Evolutionary conservation across 768 basidiomycete species (phyloP), one percentile per base, ranked within the genome.

Genomic region (Leccinum pellstonianum): DNA sequence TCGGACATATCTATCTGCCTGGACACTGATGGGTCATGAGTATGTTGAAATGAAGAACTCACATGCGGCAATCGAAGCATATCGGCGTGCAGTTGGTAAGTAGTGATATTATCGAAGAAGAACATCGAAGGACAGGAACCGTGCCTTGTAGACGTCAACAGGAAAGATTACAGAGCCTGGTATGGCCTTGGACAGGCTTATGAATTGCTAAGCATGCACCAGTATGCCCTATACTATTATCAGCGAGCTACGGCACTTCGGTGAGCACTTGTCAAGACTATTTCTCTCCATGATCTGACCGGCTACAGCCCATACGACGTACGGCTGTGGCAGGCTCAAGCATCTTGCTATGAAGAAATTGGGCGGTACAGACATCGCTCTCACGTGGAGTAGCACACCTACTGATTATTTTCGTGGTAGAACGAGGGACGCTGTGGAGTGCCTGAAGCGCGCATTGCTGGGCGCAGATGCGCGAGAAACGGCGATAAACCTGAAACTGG

Each of bases 21-120:
- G 97, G 97, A 98, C 96, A 4, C 77, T 99, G 63, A 95, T 99
- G 93, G 97, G 97, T 1, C 97, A 99, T 69, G 97, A 98, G 75
- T 98, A 91, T 67, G 91, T 99, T 48, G 97, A 99, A 76, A 88
- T 97, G 88, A 98, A 98, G 77, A 98, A 99, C 73, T 94, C 94
- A 5, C 95, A 98, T 79, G 97, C 97, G 2, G 96, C 97, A 15
- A 97, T 98, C 57, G 97, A 98, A 76, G 92, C 95, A 10, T 99
- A 98, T 75, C 85, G 97, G 56, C 84, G 95, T 70, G 97, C 97
- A 55, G 87, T 98, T 61, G 94, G 95, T 94, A 74, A 57, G 88
- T 75, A n/a, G 31, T 49, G 21, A 17, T 19, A 21, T 29, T n/a
- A 1, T 43, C 21, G 9, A 37, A 9, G 9, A 11, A 7, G 29